Conservation (phyloP, 2,329 filamentous ascomycete species). For the Fusarium camptoceras region DNA sequence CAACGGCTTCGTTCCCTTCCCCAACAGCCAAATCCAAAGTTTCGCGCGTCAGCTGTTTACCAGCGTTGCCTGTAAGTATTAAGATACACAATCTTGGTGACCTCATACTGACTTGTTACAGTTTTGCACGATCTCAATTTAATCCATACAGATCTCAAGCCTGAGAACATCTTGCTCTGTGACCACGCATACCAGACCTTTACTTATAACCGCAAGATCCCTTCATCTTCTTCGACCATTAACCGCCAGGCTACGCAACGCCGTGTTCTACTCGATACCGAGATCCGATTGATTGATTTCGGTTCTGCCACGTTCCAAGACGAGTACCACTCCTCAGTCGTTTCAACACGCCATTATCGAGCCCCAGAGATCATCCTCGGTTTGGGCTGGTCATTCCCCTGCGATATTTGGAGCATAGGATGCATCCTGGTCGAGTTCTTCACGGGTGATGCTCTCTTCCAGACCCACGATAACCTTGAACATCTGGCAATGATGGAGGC, state of each 20-base stretch:
- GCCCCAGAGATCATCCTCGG: slow-evolving; percentile 78
- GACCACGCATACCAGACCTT: slow-evolving; percentile 76
- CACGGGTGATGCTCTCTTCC: slow-evolving; percentile 77
- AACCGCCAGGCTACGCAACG: slow-evolving; percentile 72
- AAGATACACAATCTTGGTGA: not conserved
- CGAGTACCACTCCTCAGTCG: slow-evolving; percentile 78
- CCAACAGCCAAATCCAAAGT: slow-evolving; percentile 97
- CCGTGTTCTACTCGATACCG: slow-evolving; percentile 73
- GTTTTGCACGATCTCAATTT: slow-evolving; percentile 96
- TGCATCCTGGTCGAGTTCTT: slow-evolving; percentile 80
- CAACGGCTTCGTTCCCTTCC: slow-evolving; percentile 95
- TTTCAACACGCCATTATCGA: slow-evolving; percentile 76
- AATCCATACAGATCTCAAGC: slow-evolving; percentile 87
- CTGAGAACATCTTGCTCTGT: slow-evolving; percentile 76
- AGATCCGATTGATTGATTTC: slow-evolving; percentile 78
- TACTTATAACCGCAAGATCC: slow-evolving; percentile 76
- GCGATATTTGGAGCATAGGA: slow-evolving; percentile 80
- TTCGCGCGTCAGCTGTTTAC: slow-evolving; percentile 96
- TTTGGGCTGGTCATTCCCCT: slow-evolving; percentile 77
- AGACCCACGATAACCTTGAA: slow-evolving; percentile 78
- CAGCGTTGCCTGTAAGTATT: slow-evolving; percentile 91
- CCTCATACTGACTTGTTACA: slow-evolving; percentile 53
- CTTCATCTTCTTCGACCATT: slow-evolving; percentile 71
- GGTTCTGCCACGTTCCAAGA: slow-evolving; percentile 79
- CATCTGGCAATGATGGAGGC: slow-evolving; percentile 82